Percentiles rank a stretch among this genome's conserved stretches.
These are phyloP conservation scores for Amanita polypyramis DNA, from an alignment of 768 basidiomycete genomes.

Conservation along the genomic window DNA sequence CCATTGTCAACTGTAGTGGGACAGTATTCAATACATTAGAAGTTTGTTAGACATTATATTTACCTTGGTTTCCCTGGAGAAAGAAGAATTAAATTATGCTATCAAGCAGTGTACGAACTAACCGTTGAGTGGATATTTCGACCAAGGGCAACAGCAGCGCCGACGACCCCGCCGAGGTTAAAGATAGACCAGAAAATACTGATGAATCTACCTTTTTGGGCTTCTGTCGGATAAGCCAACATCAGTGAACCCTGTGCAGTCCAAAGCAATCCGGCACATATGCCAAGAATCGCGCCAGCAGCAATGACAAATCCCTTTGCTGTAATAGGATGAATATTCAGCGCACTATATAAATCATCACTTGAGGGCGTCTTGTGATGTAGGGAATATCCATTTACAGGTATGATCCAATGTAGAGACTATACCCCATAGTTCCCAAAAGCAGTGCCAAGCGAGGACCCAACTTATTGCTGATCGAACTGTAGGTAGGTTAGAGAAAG, in stretches of 20 bases:
- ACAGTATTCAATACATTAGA: neutral
- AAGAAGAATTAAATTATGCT: neutral
- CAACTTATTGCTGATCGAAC: conserved; percentile 58
- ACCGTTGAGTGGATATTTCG: conserved; percentile 52
- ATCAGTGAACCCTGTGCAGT: conserved; percentile 80
- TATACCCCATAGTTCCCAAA: conserved; percentile 67
- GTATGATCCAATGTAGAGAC: conserved; percentile 64
- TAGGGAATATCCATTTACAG: conserved; percentile 28
- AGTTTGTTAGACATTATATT: neutral
- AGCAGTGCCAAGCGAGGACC: conserved; percentile 68
- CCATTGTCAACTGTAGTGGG: conserved; percentile 45
- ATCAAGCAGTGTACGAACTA: neutral
- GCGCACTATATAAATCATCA: conserved; percentile 29
- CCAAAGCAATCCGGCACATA: conserved; percentile 68
- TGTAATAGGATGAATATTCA: conserved; percentile 54
- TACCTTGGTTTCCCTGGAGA: conserved; percentile 5
- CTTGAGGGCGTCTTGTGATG: neutral
- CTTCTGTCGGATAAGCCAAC: conserved; percentile 75
- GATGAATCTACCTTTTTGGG: conserved; percentile 68
- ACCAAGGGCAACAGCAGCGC: conserved; percentile 64
- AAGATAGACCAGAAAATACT: conserved; percentile 81
- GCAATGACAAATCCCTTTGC: conserved; percentile 57
- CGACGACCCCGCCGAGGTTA: conserved; percentile 73
- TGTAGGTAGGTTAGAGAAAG: neutral
- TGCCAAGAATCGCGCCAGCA: conserved; percentile 62